These are phyloP conservation scores for Candida xiaguanensis DNA, from an alignment of 805 yeast species.

Conservation along the genomic window DNA sequence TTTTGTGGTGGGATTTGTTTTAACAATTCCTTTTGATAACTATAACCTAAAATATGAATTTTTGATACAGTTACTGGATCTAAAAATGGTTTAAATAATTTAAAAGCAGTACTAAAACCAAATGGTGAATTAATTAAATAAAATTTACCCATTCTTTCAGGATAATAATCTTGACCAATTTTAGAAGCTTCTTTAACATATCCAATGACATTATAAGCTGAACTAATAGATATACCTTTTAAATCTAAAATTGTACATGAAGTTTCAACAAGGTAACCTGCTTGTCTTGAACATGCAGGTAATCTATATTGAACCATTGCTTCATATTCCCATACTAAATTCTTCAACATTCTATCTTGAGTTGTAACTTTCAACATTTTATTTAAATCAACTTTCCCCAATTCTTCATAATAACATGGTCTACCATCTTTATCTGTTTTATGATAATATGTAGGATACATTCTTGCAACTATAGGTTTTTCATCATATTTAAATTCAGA, in stretches of 20 bases:
- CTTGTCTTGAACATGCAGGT: conserved; percentile 90
- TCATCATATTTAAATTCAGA: conserved; percentile 89
- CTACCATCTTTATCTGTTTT: conserved; percentile 96
- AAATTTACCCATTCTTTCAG: conserved; percentile 98
- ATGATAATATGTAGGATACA: conserved; percentile 96
- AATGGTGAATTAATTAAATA: conserved; percentile 95
- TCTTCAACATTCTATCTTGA: conserved; percentile 93
- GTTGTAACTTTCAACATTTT: conserved; percentile 93
- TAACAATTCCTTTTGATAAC: conserved; percentile 76
- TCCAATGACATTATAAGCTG: conserved; percentile 80
- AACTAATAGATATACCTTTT: conserved; percentile 83
- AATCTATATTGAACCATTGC: conserved; percentile 77
- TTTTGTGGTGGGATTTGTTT: conserved; percentile 93
- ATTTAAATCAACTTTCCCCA: conserved; percentile 83
- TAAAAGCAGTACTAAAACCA: conserved; percentile 93
- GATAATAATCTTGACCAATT: conserved; percentile 96
- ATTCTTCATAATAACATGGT: conserved; percentile 91
- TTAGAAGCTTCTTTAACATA: conserved; percentile 91
- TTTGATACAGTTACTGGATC: conserved; percentile 97
- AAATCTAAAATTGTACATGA: conserved; percentile 94
- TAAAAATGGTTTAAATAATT: conserved; percentile 85
- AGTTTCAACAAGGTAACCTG: conserved; percentile 80
- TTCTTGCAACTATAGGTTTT: conserved; percentile 82
- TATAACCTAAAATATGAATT: conserved; percentile 79
- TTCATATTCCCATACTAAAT: conserved; percentile 97